A percentile compares a stretch with the other conserved stretches of the same genome.
phyloP scores from a whole-genome alignment of 2,329 filamentous ascomycete genomes.

The Alternaria incomplexa region DNA sequence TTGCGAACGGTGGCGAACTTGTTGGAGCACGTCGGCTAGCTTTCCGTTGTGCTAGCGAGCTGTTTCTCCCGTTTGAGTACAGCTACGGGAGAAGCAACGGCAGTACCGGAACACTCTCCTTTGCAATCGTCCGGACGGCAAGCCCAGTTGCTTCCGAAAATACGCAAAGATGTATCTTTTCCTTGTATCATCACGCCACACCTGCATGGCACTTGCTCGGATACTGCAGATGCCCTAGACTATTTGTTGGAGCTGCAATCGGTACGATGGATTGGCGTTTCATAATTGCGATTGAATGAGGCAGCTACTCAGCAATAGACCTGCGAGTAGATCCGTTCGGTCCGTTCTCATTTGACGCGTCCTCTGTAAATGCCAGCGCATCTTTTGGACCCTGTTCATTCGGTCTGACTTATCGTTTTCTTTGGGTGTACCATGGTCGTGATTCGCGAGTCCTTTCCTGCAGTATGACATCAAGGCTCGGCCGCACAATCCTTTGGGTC shows the following conservation, averaged over 20 bases:
- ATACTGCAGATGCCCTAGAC: neutral
- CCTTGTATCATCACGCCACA: constrained; percentile 8
- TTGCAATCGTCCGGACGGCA: neutral
- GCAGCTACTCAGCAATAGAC: constrained; percentile 7
- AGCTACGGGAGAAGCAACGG: neutral
- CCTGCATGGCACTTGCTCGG: constrained; percentile 9
- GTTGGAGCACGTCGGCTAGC: neutral
- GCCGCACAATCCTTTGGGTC: constrained; percentile 4
- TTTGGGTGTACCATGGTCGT: constrained; percentile 15
- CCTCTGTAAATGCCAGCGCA: constrained; percentile 24
- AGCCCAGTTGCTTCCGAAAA: neutral
- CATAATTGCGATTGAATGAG: constrained; percentile 15
- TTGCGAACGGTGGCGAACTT: constrained; percentile 9
- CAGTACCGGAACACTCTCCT: neutral
- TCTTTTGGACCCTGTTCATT: constrained; percentile 10
- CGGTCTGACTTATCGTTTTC: constrained; percentile 3
- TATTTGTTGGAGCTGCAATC: constrained; percentile 2
- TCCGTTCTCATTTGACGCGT: constrained; percentile 14
- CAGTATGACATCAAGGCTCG: constrained; percentile 30
- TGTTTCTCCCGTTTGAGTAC: neutral
- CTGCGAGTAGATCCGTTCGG: constrained; percentile 1
- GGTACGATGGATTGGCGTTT: constrained; percentile 17
- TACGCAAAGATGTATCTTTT: constrained; percentile 6
- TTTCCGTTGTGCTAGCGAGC: neutral
- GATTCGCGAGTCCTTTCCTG: constrained; percentile 22